phyloP scores from a whole-genome alignment of 1,284 basidiomycete genomes.

The Trichosporon asahii region DNA sequence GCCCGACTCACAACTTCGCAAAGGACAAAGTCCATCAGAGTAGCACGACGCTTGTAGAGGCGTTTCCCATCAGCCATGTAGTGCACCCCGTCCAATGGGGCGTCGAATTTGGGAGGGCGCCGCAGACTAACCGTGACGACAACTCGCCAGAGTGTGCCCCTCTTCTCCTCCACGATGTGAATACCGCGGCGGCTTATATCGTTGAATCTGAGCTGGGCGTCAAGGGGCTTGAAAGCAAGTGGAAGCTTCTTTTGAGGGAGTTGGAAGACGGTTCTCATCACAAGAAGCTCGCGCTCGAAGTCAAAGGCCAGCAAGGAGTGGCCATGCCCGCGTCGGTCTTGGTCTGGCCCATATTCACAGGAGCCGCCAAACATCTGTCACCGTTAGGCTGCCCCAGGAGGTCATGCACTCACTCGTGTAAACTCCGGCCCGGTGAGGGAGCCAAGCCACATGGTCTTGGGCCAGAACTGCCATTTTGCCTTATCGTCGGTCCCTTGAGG shows the following conservation, averaged over 20 bases:
- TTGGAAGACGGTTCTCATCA: constrained; percentile 21
- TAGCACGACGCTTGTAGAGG: constrained; percentile 37
- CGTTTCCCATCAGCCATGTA: not conserved
- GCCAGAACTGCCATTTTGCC: constrained; percentile 4
- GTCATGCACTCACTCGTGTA: constrained; percentile 1
- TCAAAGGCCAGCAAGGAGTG: constrained; percentile 42
- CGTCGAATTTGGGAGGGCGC: constrained; percentile 43
- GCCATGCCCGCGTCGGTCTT: not conserved
- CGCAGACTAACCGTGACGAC: constrained; percentile 39
- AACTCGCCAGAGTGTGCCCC: constrained; percentile 16
- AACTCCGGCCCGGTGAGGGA: constrained; percentile 10
- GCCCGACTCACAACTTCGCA: constrained; percentile 18
- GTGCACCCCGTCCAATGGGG: constrained; percentile 23
- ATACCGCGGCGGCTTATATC: constrained; percentile 43
- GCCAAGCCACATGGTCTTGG: constrained; percentile 5
- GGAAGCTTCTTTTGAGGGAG: constrained; percentile 22
- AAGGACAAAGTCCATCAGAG: constrained; percentile 43
- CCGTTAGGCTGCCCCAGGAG: not conserved
- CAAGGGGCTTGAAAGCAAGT: constrained; percentile 35
- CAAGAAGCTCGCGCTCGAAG: constrained; percentile 34
- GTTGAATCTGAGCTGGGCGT: constrained; percentile 42
- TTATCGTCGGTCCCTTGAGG: not conserved
- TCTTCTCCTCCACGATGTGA: constrained; percentile 23
- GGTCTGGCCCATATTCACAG: not conserved
- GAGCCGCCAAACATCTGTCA: not conserved